phyloP scores from a whole-genome alignment of 768 basidiomycete genomes.

The Suillus spraguei region DNA sequence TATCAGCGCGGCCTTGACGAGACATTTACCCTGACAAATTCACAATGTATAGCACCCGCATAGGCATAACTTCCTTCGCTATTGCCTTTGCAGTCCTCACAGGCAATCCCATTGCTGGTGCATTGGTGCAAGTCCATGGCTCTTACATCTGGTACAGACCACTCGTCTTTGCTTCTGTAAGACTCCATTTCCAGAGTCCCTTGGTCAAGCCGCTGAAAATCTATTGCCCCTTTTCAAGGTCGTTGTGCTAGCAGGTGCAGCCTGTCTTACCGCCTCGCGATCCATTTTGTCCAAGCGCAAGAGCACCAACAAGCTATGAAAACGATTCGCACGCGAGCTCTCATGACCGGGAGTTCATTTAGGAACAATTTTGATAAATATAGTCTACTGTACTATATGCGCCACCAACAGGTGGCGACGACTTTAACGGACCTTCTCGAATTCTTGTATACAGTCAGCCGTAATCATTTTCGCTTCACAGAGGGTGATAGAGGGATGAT shows the following conservation, averaged over 20 bases:
- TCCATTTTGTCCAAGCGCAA: conserved; percentile 15
- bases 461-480: too few relatives aligned
- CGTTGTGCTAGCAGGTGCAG: conserved; percentile 17
- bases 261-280: conserved; percentile 13
- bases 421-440: not conserved
- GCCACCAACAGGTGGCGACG: not conserved
- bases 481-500: not conserved
- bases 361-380: not conserved
- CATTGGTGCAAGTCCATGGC: conserved; percentile 39
- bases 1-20: conserved; percentile 13
- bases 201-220: not conserved
- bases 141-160: conserved; percentile 44
- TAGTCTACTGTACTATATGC: too few relatives aligned
- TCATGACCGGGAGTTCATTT: not conserved
- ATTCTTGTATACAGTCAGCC: not conserved
- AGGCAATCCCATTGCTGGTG: conserved; percentile 57
- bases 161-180: conserved; percentile 47
- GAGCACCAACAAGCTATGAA: conserved; percentile 13
- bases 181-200: conserved; percentile 12
- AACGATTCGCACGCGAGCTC: conserved; percentile 1
- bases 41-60: conserved; percentile 38
- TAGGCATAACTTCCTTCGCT: conserved; percentile 47
- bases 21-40: not conserved
- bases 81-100: conserved; percentile 47
- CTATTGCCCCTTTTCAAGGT: conserved; percentile 10